Conservation (phyloP, 1,139 yeast species). For the Debaryomyces psychrophilus region DNA sequence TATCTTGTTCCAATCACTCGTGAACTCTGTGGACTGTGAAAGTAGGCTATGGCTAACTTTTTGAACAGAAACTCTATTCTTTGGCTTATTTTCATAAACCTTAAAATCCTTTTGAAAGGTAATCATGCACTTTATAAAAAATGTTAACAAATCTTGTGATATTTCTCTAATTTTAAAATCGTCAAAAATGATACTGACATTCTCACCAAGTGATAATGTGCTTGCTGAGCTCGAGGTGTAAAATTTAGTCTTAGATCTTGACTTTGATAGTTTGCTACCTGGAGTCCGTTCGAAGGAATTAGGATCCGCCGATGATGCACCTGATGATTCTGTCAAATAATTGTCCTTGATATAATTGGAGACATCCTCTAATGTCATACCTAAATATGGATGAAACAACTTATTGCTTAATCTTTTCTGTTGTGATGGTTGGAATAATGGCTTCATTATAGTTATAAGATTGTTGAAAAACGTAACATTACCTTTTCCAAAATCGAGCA, state of each 20-base stretch:
- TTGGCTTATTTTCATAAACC: neutral
- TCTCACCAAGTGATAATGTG: conserved; percentile 12
- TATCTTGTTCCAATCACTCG: conserved; percentile 25
- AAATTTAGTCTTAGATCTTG: conserved; percentile 5
- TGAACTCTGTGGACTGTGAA: neutral
- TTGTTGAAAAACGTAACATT: conserved; percentile 29
- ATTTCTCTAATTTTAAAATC: conserved; percentile 37
- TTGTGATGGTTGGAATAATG: conserved; percentile 29
- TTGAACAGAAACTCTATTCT: neutral
- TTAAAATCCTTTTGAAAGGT: conserved; percentile 28
- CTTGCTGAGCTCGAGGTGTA: conserved; percentile 10
- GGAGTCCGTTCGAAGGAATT: conserved; percentile 10
- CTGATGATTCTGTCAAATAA: conserved; percentile 18
- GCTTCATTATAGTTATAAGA: conserved; percentile 24
- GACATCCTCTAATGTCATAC: conserved; percentile 37
- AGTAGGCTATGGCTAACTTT: neutral
- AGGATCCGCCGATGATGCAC: conserved; percentile 2
- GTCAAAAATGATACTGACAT: conserved; percentile 24
- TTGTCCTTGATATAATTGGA: conserved; percentile 31
- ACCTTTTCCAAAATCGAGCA: conserved; percentile 22
- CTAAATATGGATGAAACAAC: conserved; percentile 25
- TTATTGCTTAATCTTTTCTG: conserved; percentile 25
- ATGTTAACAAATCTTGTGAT: conserved; percentile 31
- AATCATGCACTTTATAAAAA: conserved; percentile 30
- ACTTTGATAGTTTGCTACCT: conserved; percentile 7